phyloP scores from a whole-genome alignment of 1,139 yeast species.

The Zygoascus meyerae region DNA sequence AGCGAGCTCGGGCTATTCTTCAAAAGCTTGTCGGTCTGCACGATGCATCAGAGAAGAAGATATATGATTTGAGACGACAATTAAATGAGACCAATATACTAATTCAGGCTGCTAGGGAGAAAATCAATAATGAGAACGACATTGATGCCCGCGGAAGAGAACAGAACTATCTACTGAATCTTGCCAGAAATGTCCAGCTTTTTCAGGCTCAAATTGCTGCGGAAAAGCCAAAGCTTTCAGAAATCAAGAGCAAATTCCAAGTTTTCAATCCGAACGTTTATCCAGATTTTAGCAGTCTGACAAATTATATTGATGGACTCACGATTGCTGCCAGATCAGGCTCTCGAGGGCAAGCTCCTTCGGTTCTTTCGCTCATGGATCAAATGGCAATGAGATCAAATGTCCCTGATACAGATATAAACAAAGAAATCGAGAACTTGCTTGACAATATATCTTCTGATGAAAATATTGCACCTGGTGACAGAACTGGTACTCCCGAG shows the following conservation, averaged over 20 bases:
- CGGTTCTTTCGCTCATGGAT: conserved; percentile 1
- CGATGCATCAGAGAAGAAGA: conserved; percentile 4
- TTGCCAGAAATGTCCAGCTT: conserved; percentile 4
- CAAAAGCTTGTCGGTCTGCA: conserved; percentile 1
- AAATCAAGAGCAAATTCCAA: neutral
- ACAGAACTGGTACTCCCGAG: conserved; percentile 62
- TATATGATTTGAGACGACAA: conserved; percentile 4
- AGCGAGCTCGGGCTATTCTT: neutral
- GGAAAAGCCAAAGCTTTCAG: conserved; percentile 1
- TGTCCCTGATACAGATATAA: conserved; percentile 5
- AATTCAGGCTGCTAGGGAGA: neutral
- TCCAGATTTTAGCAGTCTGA: neutral
- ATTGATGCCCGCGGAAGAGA: neutral
- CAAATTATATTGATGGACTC: neutral
- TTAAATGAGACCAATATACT: conserved; percentile 1
- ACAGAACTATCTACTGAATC: neutral
- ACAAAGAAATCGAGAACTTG: conserved; percentile 36
- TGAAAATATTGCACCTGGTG: conserved; percentile 42
- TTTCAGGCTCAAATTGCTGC: conserved; percentile 1
- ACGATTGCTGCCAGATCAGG: neutral
- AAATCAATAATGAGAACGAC: neutral
- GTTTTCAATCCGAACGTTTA: neutral
- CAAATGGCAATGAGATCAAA: neutral
- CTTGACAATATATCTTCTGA: conserved; percentile 63
- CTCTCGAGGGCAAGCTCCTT: neutral